Evolutionary conservation across 208 protist species (phyloP), one percentile per base, ranked within the genome.

Genomic region (Acanthamoeba sp.): DNA sequence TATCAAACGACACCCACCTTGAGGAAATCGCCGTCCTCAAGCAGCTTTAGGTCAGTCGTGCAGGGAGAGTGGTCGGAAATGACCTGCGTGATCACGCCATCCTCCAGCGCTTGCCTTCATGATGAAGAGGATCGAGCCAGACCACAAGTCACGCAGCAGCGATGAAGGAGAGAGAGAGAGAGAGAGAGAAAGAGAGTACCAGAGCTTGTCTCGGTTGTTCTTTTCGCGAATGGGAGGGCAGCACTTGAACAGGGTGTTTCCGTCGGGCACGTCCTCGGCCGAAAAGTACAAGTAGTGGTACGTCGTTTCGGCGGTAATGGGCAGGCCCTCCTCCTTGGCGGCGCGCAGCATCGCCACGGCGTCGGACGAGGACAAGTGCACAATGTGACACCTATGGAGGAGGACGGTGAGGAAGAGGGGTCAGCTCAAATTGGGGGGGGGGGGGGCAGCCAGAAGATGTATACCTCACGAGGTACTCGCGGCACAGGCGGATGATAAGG

Each of bases 51-150:
- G 64, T 97, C 80, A 7, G 94, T 18, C 4, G 96, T 94, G 55
- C 95, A 97, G 48, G 96, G 96, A 18, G 95, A 96, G 55, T 97
- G 96, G 29, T 97, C 96, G 27, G 93, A 95, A 1, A 96, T 91
- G 22, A 97, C 87, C n/a, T 96, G 64, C 1, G 48, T n/a, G 29
- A 97, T 92, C n/a, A 78, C 76, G 5, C 93, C 93, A 18, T 95
- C 69, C 0, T 29, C 6, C 10, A 96, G 29, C 1, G 84, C 95
- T 48, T 96, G 20, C 84, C 84, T 89, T n/a, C n/a, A n/a, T 40
- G 34, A 84, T 55, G 5, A 55, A 27, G n/a, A n/a, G n/a, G 16
- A 36, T 20, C 16, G 69, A 36, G 34, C 69, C 12, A 20, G 14
- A 80, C 34, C 16, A 36, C 34, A 27, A 38, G 69, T n/a, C n/a